Conservation (phyloP, 192 early-diverging fungal species). For the Globomyces pollinis-pini region DNA sequence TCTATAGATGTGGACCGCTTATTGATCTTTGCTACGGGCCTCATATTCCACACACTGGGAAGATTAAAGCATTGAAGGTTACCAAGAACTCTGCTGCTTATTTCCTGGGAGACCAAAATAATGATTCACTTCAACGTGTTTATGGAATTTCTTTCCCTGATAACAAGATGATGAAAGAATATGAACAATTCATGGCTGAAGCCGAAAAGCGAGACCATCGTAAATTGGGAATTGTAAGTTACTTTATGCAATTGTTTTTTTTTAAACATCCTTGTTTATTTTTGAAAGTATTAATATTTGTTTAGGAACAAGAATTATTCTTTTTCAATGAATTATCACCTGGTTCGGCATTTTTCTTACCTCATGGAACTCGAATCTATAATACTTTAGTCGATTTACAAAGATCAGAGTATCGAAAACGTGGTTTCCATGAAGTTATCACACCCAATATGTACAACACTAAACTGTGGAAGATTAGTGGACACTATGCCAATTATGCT, state of each 20-base stretch:
- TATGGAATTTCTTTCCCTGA: slow-evolving; percentile 99
- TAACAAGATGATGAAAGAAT: slow-evolving; percentile 92
- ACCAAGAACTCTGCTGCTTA: slow-evolving; percentile 98
- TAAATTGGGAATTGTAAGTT: slow-evolving; percentile 72
- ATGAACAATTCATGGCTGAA: slow-evolving; percentile 93
- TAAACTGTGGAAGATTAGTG: slow-evolving; percentile 93
- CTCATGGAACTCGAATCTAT: slow-evolving; percentile 94
- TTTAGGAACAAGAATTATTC: slow-evolving; percentile 92
- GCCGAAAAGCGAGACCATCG: slow-evolving; percentile 94
- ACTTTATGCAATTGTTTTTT: background rate
- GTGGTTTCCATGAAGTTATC: slow-evolving; percentile 95
- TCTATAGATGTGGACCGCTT: slow-evolving; percentile 96
- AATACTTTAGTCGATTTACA: slow-evolving; percentile 90
- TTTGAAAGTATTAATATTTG: background rate
- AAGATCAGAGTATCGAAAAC: slow-evolving; percentile 70
- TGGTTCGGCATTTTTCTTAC: slow-evolving; percentile 89
- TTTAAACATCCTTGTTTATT: background rate
- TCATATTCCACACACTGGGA: slow-evolving; percentile 89
- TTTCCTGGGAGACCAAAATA: slow-evolving; percentile 94
- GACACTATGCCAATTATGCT: slow-evolving; percentile 97
- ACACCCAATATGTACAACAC: slow-evolving; percentile 98
- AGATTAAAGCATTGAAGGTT: slow-evolving; percentile 87
- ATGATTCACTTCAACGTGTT: slow-evolving; percentile 96
- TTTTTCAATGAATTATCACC: slow-evolving; percentile 95
- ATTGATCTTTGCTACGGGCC: slow-evolving; percentile 96